Evolutionary conservation across 805 yeast species (phyloP), one percentile per base, ranked within the genome.

Genomic region (Yueomyces sp.): DNA sequence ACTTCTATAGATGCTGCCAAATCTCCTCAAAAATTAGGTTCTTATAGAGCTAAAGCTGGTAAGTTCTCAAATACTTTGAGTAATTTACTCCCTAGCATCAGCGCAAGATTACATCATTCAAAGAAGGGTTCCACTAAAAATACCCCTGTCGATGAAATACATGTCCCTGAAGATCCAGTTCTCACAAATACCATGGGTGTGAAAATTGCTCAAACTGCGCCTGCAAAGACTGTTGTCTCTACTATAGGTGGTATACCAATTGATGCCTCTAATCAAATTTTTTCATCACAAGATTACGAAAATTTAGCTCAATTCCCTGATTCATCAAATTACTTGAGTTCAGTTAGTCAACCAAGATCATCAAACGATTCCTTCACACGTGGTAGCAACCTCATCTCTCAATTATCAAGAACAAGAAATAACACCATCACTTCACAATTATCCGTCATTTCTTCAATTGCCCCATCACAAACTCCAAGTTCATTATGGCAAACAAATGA

Each of bases 401-500:
- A 51, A 27, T 48, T 53, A 19, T 53, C 60, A 5, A 57, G 66
- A 44, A 55, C 65, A 27, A 55, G 66, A 44, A 54, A 61, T 36
- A 57, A 61, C 41, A 62, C 66, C 3, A 53, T 57, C 36, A 54
- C 60, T 1, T 62, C 66, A 4, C 65, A 62, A 47, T 54, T 61
- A 26, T 61, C 65, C n/a, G 52, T 61, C 1, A 48, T 58, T 29
- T 61, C 65, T 12, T 55, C 57, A 8, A 46, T 53, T 5, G 48
- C 47, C 28, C 55, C 45, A 31, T 49, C 46, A 26, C 47, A 49
- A 4, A 45, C 52, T 9, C 47, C 57, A 9, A 56, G 55, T 40
- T 50, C 48, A 32, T 43, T 54, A 26, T 57, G 65, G 62, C 49
- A 60, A 3, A 47, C 52, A 3, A 55, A 47, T 19, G 6, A 5